Evolutionary conservation across 2,329 filamentous ascomycete genomes (phyloP), one percentile per base, ranked within the genome.

Genomic region (Aureobasidium subglaciale): DNA sequence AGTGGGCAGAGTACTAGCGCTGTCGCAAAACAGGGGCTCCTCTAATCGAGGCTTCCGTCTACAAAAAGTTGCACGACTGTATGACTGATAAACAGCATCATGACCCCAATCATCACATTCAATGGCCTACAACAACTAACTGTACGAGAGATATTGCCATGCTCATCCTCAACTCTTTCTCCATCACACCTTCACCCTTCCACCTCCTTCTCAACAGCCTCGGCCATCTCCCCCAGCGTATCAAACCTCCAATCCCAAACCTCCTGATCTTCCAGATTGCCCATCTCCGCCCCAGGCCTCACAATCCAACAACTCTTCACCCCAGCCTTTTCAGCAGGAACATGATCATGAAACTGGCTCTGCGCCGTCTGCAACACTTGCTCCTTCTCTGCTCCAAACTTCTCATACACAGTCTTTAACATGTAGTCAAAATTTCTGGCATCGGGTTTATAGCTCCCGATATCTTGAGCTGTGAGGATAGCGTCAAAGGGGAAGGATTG

Each of bases 381-480:
- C 0, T 71, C 70, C 61, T 79, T 81, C 27, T 77, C 73, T 0
- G 87, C 66, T 0, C 78, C 82, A 50, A 86, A 78, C 5, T 81
- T 76, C 3, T 68, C 62, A 63, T 78, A 70, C 16, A 80, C 77
- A 30, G 77, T 73, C 13, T 68, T 65, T 13, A 88, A 71, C 69
- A 90, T 71, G 64, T 86, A 85, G 56, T 79, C 73, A 61, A 90
- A 90, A 63, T 88, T 89, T 25, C 67, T 66, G 34, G 70, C 65
- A 59, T 79, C 71, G 0, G 87, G 87, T 72, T 90, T 90, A 68
- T 90, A 90, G 6, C 74, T 49, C 1, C 87, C 85, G 53, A 90
- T 81, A 41, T 86, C 80, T 68, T 90, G 75, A 1, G 87, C 87
- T 2, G 85, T 88, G 68, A 86, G 82, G 22, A 87, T 73, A 11